phyloP scores from a whole-genome alignment of 768 basidiomycete genomes.

The Hericium coralloides region DNA sequence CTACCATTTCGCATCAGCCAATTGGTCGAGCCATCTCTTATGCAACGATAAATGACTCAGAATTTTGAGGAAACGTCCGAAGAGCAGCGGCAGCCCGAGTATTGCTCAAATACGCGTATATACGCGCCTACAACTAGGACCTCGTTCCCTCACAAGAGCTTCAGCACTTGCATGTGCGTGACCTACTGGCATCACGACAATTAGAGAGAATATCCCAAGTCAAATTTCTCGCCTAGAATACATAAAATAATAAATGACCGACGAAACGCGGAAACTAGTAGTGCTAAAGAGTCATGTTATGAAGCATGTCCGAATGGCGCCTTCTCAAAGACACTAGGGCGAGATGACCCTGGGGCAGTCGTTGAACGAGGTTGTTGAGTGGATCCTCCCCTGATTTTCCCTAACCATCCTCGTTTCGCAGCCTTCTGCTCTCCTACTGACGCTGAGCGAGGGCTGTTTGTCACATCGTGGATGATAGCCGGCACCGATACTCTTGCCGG shows the following conservation, averaged over 20 bases:
- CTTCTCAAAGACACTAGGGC: constrained; percentile 5
- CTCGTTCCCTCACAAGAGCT: too few species aligned
- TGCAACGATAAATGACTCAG: too few species aligned
- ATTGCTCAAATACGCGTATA: too few species aligned
- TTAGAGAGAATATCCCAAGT: too few species aligned
- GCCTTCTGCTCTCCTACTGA: constrained; percentile 3
- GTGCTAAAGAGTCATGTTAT: not conserved
- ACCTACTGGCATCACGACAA: too few species aligned
- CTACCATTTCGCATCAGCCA: too few species aligned
- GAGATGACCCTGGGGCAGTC: not conserved
- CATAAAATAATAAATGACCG: not conserved
- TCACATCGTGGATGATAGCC: constrained; percentile 45
- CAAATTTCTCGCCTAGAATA: not conserved
- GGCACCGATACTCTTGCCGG: constrained; percentile 35
- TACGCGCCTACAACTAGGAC: too few species aligned
- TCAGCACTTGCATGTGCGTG: too few species aligned
- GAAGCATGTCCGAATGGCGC: not conserved
- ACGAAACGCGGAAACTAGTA: too few species aligned
- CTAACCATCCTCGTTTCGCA: constrained; percentile 9
- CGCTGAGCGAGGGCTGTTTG: constrained; percentile 44
- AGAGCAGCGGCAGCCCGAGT: too few species aligned
- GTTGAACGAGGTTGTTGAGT: not conserved
- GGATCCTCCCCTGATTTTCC: constrained; percentile 5
- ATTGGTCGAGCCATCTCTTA: too few species aligned
- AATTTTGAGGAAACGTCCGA: too few species aligned